A percentile compares a stretch with the other conserved stretches of the same genome.
Conservation (phyloP, 1,284 basidiomycete species). For the Tremellales sp. region DNA sequence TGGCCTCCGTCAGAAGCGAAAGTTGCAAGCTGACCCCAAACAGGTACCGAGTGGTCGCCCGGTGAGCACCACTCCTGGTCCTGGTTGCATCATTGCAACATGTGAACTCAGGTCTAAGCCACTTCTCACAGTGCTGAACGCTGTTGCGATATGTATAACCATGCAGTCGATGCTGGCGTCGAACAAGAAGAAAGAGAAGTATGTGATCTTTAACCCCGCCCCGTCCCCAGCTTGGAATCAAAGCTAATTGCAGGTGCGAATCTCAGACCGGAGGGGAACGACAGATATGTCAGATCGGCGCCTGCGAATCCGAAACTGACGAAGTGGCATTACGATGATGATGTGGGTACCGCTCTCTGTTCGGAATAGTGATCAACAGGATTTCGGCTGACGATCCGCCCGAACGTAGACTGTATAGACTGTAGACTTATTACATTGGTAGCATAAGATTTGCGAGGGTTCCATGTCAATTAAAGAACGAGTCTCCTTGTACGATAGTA, state of each 20-base stretch:
- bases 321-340: constrained; percentile 46
- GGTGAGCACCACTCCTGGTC: constrained; percentile 19
- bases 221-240: neutral
- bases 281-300: constrained; percentile 42
- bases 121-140: constrained; percentile 39
- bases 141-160: constrained; percentile 47
- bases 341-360: no score
- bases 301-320: constrained; percentile 46
- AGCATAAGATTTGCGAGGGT: no score
- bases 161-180: constrained; percentile 51
- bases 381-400: no score
- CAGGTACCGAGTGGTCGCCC: constrained; percentile 46
- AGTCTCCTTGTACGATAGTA: no score
- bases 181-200: constrained; percentile 46
- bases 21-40: constrained; percentile 1
- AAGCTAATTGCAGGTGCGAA: neutral
- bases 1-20: no score
- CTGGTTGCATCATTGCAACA: neutral
- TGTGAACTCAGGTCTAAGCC: neutral
- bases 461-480: no score
- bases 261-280: constrained; percentile 47
- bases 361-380: no score
- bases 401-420: constrained; percentile 15
- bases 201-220: constrained; percentile 6
- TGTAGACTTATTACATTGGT: no score